Conservation (phyloP, 2,329 filamentous ascomycete species). For the Thielaviopsis cerberus region DNA sequence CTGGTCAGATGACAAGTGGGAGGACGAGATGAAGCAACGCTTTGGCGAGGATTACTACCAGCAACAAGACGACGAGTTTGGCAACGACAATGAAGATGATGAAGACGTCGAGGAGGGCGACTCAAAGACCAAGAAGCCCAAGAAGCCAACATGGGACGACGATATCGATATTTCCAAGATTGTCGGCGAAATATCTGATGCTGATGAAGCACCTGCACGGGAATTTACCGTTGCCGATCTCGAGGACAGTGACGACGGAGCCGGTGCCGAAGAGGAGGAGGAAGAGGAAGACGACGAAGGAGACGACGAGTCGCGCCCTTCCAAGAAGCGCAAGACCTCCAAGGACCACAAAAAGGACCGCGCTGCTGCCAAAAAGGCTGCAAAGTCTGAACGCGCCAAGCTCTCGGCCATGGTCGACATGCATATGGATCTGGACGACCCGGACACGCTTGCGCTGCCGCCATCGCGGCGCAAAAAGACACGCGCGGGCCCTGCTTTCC, state of each 20-base stretch:
- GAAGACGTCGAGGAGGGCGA: conserved; percentile 33
- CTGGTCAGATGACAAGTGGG: conserved; percentile 82
- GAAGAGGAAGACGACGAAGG: conserved; percentile 22
- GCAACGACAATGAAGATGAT: conserved; percentile 45
- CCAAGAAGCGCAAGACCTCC: conserved; percentile 41
- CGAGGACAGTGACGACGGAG: conserved; percentile 24
- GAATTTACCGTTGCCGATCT: conserved; percentile 37
- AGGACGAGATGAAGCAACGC: conserved; percentile 67
- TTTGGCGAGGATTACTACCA: conserved; percentile 90
- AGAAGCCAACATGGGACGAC: conserved; percentile 86
- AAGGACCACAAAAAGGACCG: conserved; percentile 42
- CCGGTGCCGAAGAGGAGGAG: conserved; percentile 19
- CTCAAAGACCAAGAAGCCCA: conserved; percentile 33
- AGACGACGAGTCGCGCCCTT: conserved; percentile 24
- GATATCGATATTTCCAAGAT: conserved; percentile 95
- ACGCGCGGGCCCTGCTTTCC: conserved; percentile 37
- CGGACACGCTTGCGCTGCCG: conserved; percentile 29
- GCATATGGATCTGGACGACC: conserved; percentile 55
- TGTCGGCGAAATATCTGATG: conserved; percentile 67
- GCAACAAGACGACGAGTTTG: conserved; percentile 45
- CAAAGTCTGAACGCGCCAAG: conserved; percentile 63
- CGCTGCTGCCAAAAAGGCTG: conserved; percentile 43
- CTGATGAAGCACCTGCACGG: conserved; percentile 27
- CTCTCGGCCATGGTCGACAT: conserved; percentile 76
- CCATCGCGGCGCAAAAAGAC: conserved; percentile 13